Conservation (phyloP, 1,284 basidiomycete genomes). For the Cryptococcus amylolentus region DNA sequence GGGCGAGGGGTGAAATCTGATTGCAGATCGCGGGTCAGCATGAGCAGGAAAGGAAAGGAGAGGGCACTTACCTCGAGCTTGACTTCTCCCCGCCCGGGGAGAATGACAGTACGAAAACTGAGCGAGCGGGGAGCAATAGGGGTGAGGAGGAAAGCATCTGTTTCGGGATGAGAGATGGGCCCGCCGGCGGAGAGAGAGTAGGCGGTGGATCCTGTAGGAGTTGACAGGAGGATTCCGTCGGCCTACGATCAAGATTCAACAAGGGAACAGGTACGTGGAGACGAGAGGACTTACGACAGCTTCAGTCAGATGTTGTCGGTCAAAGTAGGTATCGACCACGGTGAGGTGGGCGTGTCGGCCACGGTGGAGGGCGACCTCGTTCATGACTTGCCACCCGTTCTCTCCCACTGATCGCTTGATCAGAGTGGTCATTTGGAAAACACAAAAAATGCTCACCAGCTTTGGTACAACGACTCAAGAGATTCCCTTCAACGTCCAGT, state of each 20-base stretch:
- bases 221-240: conserved; percentile 90
- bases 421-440: not conserved
- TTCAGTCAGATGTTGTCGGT: conserved; percentile 91
- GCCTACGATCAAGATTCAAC: conserved; percentile 57
- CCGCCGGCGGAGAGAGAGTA: conserved; percentile 95
- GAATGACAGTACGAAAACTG: conserved; percentile 86
- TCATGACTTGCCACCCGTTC: conserved; percentile 92
- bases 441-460: conserved; percentile 13
- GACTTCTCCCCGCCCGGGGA: conserved; percentile 76
- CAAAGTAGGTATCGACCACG: conserved; percentile 91
- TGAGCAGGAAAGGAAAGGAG: not conserved
- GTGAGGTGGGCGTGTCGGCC: conserved; percentile 88
- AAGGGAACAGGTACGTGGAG: not conserved
- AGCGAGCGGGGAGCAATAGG: conserved; percentile 92
- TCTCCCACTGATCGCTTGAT: conserved; percentile 22
- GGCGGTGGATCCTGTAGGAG: conserved; percentile 94
- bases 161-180: conserved; percentile 90
- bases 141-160: conserved; percentile 84
- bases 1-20: conserved; percentile 78
- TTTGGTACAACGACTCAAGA: conserved; percentile 51
- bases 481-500: conserved; percentile 59
- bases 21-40: not conserved
- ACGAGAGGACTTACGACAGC: conserved; percentile 67
- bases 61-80: conserved; percentile 65
- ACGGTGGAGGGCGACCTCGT: conserved; percentile 89